Percentiles rank a stretch among this genome's conserved stretches.
Evolutionary conservation across 2,329 filamentous ascomycete genomes (phyloP).

Genomic region (Colletotrichum sp.): DNA sequence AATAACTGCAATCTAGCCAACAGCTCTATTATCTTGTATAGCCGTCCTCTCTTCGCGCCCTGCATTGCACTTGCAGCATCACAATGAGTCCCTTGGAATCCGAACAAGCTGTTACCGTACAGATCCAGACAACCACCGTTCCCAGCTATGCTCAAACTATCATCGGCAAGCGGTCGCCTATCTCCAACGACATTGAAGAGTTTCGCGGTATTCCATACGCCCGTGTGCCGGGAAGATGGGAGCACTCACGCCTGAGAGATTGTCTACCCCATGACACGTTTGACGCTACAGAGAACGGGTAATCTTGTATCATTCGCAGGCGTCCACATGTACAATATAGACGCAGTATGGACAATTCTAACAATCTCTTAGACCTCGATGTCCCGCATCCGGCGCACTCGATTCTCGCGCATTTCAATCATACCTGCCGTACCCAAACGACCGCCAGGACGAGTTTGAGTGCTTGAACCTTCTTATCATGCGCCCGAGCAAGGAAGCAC

Average conservation of each 20-base stretch:
- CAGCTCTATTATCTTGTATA: no score
- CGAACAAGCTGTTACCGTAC: background rate
- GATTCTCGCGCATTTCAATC: background rate
- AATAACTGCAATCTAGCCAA: no score
- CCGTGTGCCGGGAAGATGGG: background rate
- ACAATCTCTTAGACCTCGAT: no score
- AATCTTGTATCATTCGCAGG: background rate
- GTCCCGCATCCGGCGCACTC: background rate
- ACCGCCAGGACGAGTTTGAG: background rate
- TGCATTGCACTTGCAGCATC: no score
- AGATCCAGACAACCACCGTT: background rate
- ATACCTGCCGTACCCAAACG: background rate
- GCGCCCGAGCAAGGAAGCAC: no score
- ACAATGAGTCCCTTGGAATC: no score
- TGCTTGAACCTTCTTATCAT: no score
- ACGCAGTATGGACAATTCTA: background rate
- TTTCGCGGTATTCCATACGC: background rate
- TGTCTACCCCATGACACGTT: background rate
- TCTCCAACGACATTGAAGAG: background rate
- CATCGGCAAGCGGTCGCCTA: background rate
- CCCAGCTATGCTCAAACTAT: background rate
- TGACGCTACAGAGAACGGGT: background rate
- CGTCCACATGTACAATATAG: background rate
- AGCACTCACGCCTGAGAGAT: background rate
- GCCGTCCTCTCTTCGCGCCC: no score